Base-by-base conservation (phyloP, 345 rosid species). In the Eucalyptus dawsonii region DNA sequence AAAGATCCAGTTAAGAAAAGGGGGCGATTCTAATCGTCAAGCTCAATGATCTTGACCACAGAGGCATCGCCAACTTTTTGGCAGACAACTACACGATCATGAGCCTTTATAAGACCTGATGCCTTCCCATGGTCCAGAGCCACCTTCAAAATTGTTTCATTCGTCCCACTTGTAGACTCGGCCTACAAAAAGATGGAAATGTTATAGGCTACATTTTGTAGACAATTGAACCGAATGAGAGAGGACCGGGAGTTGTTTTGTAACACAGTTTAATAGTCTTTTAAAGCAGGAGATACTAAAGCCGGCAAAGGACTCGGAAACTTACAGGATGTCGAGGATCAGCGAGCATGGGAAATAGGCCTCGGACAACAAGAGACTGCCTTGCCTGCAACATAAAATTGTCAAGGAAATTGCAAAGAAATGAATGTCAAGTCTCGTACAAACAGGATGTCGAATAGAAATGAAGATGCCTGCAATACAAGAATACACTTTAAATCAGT, bases 281-380 rank as follows among this genome's bases (percentile, higher is more conserved):
- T 34, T 69, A 11, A 69, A 34, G 47, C 83, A 37, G 22, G 27
- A 37, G 83, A 3, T 19, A 11, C 47, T 76, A 37, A 76, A 76
- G 53, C 83, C 8, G 3, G 83, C 14, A 40, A 42, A 44, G n/a
- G 54, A 62, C 60, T 50, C 3, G 56, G 53, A 56, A 58, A 56
- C 94, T 92, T 92, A 94, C 96, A 12, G 88, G 92, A 89, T 95
- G 97, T 87, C 90, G 92, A 86, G 96, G 94, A 90, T 94, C 96
- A 6, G 95, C 96, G 44, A 93, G 95, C 93, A 94, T 91, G 88
- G 97, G 97, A 56, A 95, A 95, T 56, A 94, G 93, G 81, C 95
- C 97, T 92, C 95, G 92, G 47, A 95, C 94, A 58, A 94, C 83
- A 76, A 95, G 97, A 44, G 97, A 94, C 89, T 95, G 97, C 91